Evolutionary conservation across 164 flowering plant genomes (phyloP).

Genomic region (Malania oleifera): DNA sequence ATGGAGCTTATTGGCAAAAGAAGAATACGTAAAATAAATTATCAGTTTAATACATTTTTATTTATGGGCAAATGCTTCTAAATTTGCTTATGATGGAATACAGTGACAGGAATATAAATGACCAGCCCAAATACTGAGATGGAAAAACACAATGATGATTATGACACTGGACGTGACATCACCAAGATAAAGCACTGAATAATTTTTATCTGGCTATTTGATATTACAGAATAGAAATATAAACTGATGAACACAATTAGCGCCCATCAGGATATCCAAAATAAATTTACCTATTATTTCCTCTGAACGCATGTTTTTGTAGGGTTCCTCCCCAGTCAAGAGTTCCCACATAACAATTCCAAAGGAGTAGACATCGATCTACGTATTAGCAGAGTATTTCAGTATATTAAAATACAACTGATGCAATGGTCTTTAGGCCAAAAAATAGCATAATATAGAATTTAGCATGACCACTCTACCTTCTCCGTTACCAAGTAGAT

Average conservation of each 20-base stretch:
- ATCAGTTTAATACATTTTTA: too few relatives aligned
- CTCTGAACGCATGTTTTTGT: constrained; percentile 30
- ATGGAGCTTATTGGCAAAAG: too few relatives aligned
- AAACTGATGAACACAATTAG: background rate
- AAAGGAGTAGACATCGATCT: constrained; percentile 60
- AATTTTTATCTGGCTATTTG: too few relatives aligned
- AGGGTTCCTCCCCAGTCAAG: constrained; percentile 49
- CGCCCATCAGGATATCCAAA: background rate
- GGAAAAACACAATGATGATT: background rate
- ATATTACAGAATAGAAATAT: too few relatives aligned
- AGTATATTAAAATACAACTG: background rate
- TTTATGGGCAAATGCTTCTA: too few relatives aligned
- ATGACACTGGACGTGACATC: too few relatives aligned
- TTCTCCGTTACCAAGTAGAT: constrained; percentile 37
- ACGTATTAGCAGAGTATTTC: background rate
- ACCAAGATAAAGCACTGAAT: too few relatives aligned
- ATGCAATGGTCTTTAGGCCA: background rate
- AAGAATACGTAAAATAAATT: too few relatives aligned
- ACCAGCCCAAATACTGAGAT: too few relatives aligned
- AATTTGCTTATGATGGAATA: too few relatives aligned
- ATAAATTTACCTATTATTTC: constrained; percentile 33
- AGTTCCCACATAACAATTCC: constrained; percentile 63
- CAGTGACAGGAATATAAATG: too few relatives aligned
- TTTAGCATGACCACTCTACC: constrained; percentile 17
- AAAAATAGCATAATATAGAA: background rate